A percentile compares a stretch with the other conserved stretches of the same genome.
These are phyloP conservation scores for Ustilago crameri DNA, from an alignment of 1,284 basidiomycete species.

Conservation along the genomic window DNA sequence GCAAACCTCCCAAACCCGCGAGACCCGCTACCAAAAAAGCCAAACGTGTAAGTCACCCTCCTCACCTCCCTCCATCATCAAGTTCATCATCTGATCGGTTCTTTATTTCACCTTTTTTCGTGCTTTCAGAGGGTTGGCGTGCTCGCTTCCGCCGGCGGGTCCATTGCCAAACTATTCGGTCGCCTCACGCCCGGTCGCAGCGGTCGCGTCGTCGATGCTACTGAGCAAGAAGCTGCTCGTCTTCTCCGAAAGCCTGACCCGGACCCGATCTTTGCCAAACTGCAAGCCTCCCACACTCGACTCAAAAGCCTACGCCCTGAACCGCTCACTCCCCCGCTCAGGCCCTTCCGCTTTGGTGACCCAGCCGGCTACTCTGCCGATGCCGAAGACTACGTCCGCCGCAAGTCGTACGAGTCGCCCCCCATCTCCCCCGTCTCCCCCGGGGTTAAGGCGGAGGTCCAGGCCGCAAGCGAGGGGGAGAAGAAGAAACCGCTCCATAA, in stretches of 20 bases:
- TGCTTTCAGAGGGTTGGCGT: conserved; percentile 10
- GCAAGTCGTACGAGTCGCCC: conserved; percentile 7
- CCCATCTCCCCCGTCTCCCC: no score
- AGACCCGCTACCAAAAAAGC: conserved; percentile 1
- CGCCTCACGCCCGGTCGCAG: no score
- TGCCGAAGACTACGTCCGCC: background rate
- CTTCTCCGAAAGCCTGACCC: no score
- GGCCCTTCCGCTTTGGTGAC: conserved; percentile 12
- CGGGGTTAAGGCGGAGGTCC: no score
- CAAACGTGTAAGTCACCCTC: conserved; percentile 24
- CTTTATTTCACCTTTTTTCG: no score
- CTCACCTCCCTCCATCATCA: no score
- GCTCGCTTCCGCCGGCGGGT: background rate
- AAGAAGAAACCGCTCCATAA: no score
- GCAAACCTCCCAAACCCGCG: conserved; percentile 3
- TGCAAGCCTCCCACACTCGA: background rate
- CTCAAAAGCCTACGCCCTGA: background rate
- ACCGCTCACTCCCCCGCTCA: background rate
- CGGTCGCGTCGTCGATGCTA: no score
- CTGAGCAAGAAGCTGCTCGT: no score
- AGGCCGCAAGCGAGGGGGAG: no score
- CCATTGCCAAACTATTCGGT: conserved; percentile 9
- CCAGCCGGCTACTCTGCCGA: conserved; percentile 24
- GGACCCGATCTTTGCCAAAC: no score
- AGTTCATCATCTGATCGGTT: no score